These are phyloP conservation scores for Chromera velia DNA, from an alignment of 73 alveolate species.

Conservation along the genomic window DNA sequence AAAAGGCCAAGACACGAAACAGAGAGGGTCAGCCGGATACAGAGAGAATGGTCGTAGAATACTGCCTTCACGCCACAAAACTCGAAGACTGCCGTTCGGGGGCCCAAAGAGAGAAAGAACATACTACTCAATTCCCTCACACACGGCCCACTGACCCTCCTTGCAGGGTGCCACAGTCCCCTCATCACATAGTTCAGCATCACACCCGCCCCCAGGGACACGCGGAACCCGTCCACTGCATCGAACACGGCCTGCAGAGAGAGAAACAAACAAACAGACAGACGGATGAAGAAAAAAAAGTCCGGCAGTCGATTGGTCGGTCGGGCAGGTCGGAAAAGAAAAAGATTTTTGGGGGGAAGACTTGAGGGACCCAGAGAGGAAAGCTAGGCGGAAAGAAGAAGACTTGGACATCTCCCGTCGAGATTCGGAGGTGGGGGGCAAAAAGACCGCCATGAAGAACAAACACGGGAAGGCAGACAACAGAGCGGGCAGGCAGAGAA, in stretches of 20 bases:
- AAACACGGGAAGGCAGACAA: neutral
- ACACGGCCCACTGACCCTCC: slow-evolving; percentile 70
- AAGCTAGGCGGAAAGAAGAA: no score
- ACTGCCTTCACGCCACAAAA: neutral
- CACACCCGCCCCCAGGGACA: slow-evolving; percentile 93
- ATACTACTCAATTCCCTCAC: no score
- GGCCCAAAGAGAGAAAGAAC: neutral
- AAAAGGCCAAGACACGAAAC: neutral
- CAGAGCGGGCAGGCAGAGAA: neutral
- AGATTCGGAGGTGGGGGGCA: no score
- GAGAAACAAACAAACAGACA: no score
- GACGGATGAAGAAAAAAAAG: no score
- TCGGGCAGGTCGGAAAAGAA: no score
- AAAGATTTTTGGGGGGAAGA: no score
- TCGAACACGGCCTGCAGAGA: slow-evolving; percentile 95
- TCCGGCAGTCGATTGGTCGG: no score
- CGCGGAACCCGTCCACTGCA: slow-evolving; percentile 97
- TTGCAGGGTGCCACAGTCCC: slow-evolving; percentile 99
- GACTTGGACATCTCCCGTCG: no score
- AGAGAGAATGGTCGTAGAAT: neutral
- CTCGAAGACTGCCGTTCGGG: neutral
- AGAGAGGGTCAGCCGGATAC: neutral
- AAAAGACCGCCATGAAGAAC: no score
- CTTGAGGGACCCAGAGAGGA: no score
- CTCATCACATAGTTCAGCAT: slow-evolving; percentile 35